Base-by-base conservation (phyloP, 179 eudicot genomes). In the Silene vulgaris region DNA sequence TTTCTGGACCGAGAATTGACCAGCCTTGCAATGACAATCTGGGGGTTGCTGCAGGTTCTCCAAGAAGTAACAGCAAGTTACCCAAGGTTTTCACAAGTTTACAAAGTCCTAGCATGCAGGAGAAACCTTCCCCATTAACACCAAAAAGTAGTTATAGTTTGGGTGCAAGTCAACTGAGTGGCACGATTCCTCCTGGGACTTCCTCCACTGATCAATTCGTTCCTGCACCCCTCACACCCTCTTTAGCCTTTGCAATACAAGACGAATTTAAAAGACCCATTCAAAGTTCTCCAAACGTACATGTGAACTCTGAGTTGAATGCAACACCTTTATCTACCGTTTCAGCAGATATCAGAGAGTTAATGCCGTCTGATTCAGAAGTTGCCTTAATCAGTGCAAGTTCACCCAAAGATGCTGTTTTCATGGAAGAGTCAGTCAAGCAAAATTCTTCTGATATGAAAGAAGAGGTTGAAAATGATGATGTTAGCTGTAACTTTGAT, bases 401-500 rank as follows among this genome's bases (percentile, higher is more conserved):
- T 75, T 43, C 82, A 74, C 73, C 60, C 26, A 63, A 67, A 32
- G 72, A 79, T 54, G 83, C 81, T 54, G 64, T 72, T 73, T 69
- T 76, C 45, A 1, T 73, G 75, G 85, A 87, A 70, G 88, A 85
- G 78, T 17, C 13, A 66, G 81, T 76, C 48, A 82, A 66, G 54
- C 80, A 82, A 62, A 86, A 87, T 65, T 73, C 14, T 60, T 37
- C 65, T 72, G 84, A 73, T 79, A 71, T 21, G 37, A 74, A 80
- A 64, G 81, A 80, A 37, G 74, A 77, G 74, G 83, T 77, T 65
- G 72, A 78, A 69, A 77, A 85, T 78, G 87, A 80, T 85, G 82
- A 75, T 71, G 74, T 68, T 56, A 73, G 73, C 37, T 69, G 74
- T 82, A 75, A 85, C 79, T 83, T 82, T 80, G 93, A 89, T 45